Evolutionary conservation across 2,329 filamentous ascomycete genomes (phyloP).

Genomic region (Laburnicola sp.): DNA sequence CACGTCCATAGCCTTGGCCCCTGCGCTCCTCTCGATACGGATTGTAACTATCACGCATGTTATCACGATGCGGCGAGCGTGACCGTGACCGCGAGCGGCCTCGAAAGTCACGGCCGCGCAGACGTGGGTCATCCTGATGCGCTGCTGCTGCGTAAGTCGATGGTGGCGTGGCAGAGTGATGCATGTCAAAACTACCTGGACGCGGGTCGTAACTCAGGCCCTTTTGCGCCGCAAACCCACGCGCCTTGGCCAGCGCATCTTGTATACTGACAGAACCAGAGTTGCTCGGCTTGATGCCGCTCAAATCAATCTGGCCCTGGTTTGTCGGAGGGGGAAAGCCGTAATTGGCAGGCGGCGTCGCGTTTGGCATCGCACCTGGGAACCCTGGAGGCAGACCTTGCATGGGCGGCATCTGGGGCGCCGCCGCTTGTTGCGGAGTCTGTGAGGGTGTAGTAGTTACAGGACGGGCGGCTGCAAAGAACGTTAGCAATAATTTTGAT

Average conservation of each 20-base stretch:
- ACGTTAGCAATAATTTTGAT: slow-evolving; percentile 13
- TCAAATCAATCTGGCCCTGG: slow-evolving; percentile 78
- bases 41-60: slow-evolving; percentile 75
- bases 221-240: slow-evolving; percentile 78
- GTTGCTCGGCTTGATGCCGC: slow-evolving; percentile 75
- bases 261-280: slow-evolving; percentile 81
- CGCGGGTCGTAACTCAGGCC: slow-evolving; percentile 61
- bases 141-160: slow-evolving; percentile 41
- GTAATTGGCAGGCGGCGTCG: slow-evolving; percentile 51
- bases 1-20: slow-evolving; percentile 64
- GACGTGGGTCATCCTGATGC: slow-evolving; percentile 52
- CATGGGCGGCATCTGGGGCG: slow-evolving; percentile 48
- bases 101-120: slow-evolving; percentile 59
- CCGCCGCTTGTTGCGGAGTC: slow-evolving; percentile 46
- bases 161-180: slow-evolving; percentile 27
- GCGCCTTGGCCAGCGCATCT: slow-evolving; percentile 82
- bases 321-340: slow-evolving; percentile 68
- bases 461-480: slow-evolving; percentile 50
- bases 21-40: slow-evolving; percentile 86
- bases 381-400: slow-evolving; percentile 50
- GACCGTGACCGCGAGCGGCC: slow-evolving; percentile 72
- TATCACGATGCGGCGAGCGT: slow-evolving; percentile 61
- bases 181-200: slow-evolving; percentile 50
- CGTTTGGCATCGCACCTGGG: slow-evolving; percentile 46
- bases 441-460: slow-evolving; percentile 54